Conservation (phyloP, 164 flowering plant genomes). For the Macadamia tetraphylla region DNA sequence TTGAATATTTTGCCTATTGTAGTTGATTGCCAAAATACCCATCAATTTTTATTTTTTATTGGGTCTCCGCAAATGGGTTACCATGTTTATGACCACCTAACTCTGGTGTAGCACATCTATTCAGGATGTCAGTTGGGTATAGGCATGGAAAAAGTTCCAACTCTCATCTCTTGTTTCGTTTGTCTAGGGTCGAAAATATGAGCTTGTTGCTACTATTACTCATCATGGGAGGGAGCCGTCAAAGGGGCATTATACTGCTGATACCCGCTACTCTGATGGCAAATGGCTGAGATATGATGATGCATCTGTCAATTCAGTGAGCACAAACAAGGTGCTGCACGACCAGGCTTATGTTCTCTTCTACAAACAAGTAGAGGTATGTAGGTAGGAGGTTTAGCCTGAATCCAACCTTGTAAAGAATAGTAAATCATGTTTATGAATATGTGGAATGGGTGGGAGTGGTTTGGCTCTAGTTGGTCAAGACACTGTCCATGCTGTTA, state of each 20-base stretch:
- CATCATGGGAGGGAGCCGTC: conserved; percentile 93
- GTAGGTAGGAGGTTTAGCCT: too few relatives aligned
- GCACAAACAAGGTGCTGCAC: conserved; percentile 60
- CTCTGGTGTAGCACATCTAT: neutral
- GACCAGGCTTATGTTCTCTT: conserved; percentile 89
- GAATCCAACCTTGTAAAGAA: too few relatives aligned
- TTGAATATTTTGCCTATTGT: too few relatives aligned
- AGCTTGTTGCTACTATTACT: conserved; percentile 84
- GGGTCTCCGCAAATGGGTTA: too few relatives aligned
- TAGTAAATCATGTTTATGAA: too few relatives aligned
- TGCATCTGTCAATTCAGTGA: conserved; percentile 60
- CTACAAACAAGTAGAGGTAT: conserved; percentile 45
- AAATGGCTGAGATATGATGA: conserved; percentile 87
- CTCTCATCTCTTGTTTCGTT: neutral
- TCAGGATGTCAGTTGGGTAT: neutral
- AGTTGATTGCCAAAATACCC: too few relatives aligned
- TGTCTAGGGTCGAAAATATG: conserved; percentile 71
- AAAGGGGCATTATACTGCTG: conserved; percentile 90
- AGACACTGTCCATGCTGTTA: too few relatives aligned
- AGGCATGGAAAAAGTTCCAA: neutral
- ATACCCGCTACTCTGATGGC: conserved; percentile 51
- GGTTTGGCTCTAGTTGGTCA: too few relatives aligned
- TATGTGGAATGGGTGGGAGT: too few relatives aligned
- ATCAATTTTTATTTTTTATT: too few relatives aligned
- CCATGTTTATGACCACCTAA: too few relatives aligned